These are phyloP conservation scores for Citrullus amarus DNA, from an alignment of 306 rosid genomes.

Conservation along the genomic window DNA sequence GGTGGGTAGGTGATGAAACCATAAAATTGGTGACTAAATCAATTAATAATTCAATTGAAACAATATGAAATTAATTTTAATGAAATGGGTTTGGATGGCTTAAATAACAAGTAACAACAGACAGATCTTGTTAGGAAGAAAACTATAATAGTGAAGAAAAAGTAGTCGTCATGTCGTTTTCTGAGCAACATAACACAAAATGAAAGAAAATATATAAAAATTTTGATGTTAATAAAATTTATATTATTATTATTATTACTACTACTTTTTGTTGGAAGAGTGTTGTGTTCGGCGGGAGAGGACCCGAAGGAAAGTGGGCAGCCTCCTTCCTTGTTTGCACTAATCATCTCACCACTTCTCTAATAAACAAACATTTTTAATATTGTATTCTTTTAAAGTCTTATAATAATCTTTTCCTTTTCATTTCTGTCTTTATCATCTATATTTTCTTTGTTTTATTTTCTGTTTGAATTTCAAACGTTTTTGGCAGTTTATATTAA, in stretches of 20 bases:
- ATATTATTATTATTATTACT: too few relatives aligned
- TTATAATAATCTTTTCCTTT: not conserved
- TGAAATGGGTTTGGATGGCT: not conserved
- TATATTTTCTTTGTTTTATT: not conserved
- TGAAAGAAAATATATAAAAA: not conserved
- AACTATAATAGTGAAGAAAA: not conserved
- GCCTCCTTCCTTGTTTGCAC: not conserved
- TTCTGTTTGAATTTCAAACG: too few relatives aligned
- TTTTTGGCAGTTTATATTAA: too few relatives aligned
- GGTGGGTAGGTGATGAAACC: too few relatives aligned
- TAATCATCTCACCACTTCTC: not conserved
- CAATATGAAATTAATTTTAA: not conserved
- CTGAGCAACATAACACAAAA: not conserved
- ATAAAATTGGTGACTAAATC: not conserved
- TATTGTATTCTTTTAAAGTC: not conserved
- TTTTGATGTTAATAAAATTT: not conserved
- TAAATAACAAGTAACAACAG: not conserved
- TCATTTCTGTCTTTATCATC: not conserved
- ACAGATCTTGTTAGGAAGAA: not conserved
- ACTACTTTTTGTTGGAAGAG: not conserved
- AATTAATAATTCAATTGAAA: too few relatives aligned
- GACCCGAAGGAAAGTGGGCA: not conserved
- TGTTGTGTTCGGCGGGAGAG: not conserved
- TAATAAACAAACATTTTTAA: not conserved
- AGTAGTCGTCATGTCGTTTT: constrained; percentile 4